Conservation (phyloP, 257 asterid species). For the Solanum dulcamara region DNA sequence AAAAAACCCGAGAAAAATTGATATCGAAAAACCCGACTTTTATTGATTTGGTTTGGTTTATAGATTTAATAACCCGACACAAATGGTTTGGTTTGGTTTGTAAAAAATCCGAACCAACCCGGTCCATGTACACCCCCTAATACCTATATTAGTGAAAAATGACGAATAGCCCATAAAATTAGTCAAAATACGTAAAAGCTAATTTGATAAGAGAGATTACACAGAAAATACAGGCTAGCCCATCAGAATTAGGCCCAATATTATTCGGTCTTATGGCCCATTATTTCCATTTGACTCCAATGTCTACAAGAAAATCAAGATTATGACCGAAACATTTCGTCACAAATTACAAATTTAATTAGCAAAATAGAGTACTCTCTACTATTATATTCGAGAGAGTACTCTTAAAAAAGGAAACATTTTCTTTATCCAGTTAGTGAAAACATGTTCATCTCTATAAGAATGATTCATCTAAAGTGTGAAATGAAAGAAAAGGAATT, state of each 20-base stretch:
- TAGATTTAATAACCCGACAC: too few species aligned
- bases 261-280: not conserved
- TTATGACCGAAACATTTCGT: not conserved
- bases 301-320: not conserved
- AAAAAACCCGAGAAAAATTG: too few species aligned
- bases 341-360: not conserved
- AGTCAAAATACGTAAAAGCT: too few species aligned
- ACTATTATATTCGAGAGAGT: not conserved
- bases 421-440: not conserved
- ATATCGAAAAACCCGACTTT: too few species aligned
- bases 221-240: too few species aligned
- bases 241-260: not conserved
- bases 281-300: not conserved
- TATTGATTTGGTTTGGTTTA: too few species aligned
- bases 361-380: not conserved
- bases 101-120: too few species aligned
- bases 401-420: not conserved
- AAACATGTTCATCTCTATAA: not conserved
- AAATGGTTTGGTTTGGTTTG: too few species aligned
- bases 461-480: not conserved
- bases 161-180: too few species aligned
- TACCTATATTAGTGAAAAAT: too few species aligned
- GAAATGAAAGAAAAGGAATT: not conserved
- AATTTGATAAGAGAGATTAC: too few species aligned
- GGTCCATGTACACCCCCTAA: too few species aligned